Evolutionary conservation across 768 basidiomycete species (phyloP).

Genomic region (Tulasnella calospora): DNA sequence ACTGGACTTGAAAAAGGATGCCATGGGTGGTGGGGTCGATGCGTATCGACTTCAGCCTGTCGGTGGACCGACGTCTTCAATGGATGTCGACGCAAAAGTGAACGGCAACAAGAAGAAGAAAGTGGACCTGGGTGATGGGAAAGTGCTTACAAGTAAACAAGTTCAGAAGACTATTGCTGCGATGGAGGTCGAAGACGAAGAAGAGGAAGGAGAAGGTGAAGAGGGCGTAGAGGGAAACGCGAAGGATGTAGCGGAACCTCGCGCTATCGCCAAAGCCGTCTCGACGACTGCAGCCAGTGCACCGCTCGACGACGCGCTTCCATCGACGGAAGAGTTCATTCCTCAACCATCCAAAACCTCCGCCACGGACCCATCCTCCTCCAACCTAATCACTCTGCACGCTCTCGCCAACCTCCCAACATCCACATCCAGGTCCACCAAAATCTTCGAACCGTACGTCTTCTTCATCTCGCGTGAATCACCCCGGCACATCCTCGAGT

Average conservation of each 20-base stretch:
- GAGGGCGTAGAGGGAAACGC: constrained; percentile 34
- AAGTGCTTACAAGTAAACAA: constrained; percentile 53
- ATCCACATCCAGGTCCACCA: constrained; percentile 52
- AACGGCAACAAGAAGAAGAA: constrained; percentile 37
- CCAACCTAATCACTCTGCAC: constrained; percentile 61
- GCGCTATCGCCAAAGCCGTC: constrained; percentile 13
- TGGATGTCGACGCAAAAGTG: constrained; percentile 31
- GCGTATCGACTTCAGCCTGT: constrained; percentile 59
- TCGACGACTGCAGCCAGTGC: not conserved
- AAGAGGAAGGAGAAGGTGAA: constrained; percentile 38
- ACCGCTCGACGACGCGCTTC: constrained; percentile 33
- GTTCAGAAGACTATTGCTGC: constrained; percentile 48
- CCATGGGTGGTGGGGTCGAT: constrained; percentile 78
- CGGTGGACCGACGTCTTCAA: not conserved
- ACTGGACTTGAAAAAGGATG: constrained; percentile 75
- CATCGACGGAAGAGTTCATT: constrained; percentile 60
- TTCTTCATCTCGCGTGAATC: constrained; percentile 94
- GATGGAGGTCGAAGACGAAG: constrained; percentile 34
- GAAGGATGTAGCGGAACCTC: constrained; percentile 18
- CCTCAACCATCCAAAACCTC: constrained; percentile 50
- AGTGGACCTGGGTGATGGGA: constrained; percentile 39
- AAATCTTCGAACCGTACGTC: constrained; percentile 79
- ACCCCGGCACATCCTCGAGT: constrained; percentile 88
- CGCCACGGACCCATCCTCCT: constrained; percentile 41
- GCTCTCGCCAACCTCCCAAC: constrained; percentile 45